Evolutionary conservation across 1,284 basidiomycete genomes (phyloP), one percentile per base, ranked within the genome.

Genomic region (Inonotus hispidus): DNA sequence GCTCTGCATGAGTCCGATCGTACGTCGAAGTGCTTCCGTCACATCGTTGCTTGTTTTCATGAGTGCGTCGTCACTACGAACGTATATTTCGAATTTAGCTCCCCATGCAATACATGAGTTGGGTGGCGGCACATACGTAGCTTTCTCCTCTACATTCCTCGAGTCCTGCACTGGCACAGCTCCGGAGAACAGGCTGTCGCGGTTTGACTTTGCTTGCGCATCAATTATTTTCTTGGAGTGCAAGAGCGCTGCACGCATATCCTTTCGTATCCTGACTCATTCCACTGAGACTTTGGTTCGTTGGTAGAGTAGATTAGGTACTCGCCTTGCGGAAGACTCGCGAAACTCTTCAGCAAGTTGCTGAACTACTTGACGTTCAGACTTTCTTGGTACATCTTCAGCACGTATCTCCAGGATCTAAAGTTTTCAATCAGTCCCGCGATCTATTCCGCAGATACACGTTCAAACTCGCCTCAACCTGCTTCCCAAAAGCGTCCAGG

Each of bases 11-110:
- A 93, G 75, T 19, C 79, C 81, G 29, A 94, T 82, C 5, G 94
- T 97, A 37, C 93, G 82, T 55, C 90, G 85, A 3, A 98, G 76
- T 1, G 92, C 85, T 53, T 90, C 87, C 0, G 94, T 96, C 13
- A 98, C 92, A 66, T 95, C 85, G 66, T 90, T 84, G 62, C 88
- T 93, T 25, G 93, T 87, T 66, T 87, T 87, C 87, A 95, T 94
- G 8, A 98, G 79, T 0, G 82, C 82, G 67, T 97, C 93, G 65
- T 93, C 93, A 7, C 87, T 92, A 57, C 66, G 53, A 45, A 49
- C 3, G 38, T n/a, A 41, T 25, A 4, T 32, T 6, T 54, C 32
- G 37, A 5, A 7, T n/a, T 54, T 29, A 32, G 2, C 3, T 43
- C 16, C n/a, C 0, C 16, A 43, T 13, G n/a, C 45, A 23, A 16